phyloP scores from a whole-genome alignment of 768 basidiomycete species.

The Tricholoma flavovirens region DNA sequence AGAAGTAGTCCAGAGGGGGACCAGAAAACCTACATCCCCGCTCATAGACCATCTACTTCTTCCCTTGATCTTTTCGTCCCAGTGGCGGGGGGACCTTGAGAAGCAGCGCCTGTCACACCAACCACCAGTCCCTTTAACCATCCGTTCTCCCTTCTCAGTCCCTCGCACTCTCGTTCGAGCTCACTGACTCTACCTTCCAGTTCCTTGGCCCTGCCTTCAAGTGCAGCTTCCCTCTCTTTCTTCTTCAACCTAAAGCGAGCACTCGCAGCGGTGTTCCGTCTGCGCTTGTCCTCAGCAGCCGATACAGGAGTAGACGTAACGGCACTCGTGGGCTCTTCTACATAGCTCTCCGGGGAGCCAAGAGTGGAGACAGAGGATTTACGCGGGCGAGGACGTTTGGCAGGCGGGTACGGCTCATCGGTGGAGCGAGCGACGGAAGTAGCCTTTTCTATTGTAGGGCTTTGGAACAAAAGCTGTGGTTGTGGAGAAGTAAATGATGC shows the following conservation, averaged over 20 bases:
- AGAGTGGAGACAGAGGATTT: conserved; percentile 37
- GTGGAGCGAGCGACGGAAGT: conserved; percentile 17
- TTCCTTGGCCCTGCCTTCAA: conserved; percentile 82
- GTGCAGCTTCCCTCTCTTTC: conserved; percentile 89
- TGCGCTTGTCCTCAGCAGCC: conserved; percentile 83
- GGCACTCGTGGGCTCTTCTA: conserved; percentile 23
- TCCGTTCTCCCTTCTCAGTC: conserved; percentile 80
- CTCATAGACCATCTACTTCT: conserved; percentile 8
- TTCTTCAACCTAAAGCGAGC: conserved; percentile 94
- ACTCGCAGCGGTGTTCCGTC: conserved; percentile 88
- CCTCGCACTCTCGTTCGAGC: conserved; percentile 89
- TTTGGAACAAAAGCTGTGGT: conserved; percentile 15
- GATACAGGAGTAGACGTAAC: conserved; percentile 28
- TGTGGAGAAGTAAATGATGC: conserved; percentile 18
- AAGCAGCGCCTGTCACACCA: conserved; percentile 70
- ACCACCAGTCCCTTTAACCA: conserved; percentile 91
- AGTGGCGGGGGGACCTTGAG: conserved; percentile 28
- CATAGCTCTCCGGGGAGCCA: conserved; percentile 22
- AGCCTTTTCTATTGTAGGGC: conserved; percentile 13
- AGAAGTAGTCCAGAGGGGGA: not conserved
- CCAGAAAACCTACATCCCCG: not conserved
- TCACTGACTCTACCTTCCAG: conserved; percentile 72
- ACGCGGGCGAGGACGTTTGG: conserved; percentile 55
- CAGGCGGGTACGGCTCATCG: conserved; percentile 29
- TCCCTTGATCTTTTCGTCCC: conserved; percentile 20